Base-by-base conservation (phyloP, 176 grass and related monocot genomes). In the Phoenix roebelenii region DNA sequence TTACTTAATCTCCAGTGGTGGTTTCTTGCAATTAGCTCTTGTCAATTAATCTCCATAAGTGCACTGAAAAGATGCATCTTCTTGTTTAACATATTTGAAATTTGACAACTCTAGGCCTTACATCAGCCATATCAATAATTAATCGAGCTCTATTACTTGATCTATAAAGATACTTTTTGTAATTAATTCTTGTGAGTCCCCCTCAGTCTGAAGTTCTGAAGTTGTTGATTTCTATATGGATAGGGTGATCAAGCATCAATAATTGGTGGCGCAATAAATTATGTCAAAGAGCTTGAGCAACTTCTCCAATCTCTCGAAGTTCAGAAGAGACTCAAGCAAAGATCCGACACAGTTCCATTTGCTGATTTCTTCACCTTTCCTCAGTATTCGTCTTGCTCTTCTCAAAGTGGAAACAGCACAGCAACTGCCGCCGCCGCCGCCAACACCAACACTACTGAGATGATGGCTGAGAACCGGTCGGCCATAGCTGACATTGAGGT, bases 301-400 rank as follows among this genome's bases (percentile, higher is more conserved):
- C 28, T 68, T 15, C 52, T 56, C n/a, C 65, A 68, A 1, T 56
- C 50, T 56, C 52, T 57, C 0, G 65, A 68, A 35, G 65, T 25
- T 22, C 52, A 35, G n/a, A 68, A 57, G 16, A 10, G n/a, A 56
- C 30, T 55, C 14, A 56, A 68, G 18, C 25, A 68, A 15, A 18
- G 52, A 23, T 68, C 65, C 12, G 18, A 22, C 18, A 29, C 52
- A 3, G n/a, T 9, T n/a, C 65, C 52, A 7, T 68, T 68, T 16
- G 65, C 52, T 12, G 65, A 55, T 30, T 55, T 68, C 28, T 68
- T 68, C 65, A 56, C 52, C 52, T 68, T 68, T 18, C 65, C 65
- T 6, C 65, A 68, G 52, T 68, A 57, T 23, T 68, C 65, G 17
- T 55, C 52, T 0, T 16, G 14, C 52, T 29, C n/a, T 19, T 22